Base-by-base conservation (phyloP, 2,329 filamentous ascomycete species). In the Massarina eburnea region DNA sequence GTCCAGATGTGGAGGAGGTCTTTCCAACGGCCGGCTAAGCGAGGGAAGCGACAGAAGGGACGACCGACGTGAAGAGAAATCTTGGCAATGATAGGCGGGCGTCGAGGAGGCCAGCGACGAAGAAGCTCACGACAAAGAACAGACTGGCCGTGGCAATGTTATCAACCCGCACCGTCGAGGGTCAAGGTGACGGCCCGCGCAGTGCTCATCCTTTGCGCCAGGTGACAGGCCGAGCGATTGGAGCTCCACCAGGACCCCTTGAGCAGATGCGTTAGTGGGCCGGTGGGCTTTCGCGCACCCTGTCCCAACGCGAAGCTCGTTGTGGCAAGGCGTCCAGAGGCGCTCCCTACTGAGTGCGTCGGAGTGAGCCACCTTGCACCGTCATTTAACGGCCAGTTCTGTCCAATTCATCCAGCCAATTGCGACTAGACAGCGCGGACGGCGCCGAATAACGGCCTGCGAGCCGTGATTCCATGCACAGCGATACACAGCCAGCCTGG, bases 21-120 rank as follows among this genome's bases (percentile, higher is more conserved):
- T 43, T 46, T 51, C 52, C 61, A 67, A 66, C 61, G 62, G 62
- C 56, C 51, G 45, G 36, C 41, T 55, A 55, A 59, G 57, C 56
- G 51, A 52, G 44, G 53, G 14, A n/a, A 38, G 35, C 5, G 21
- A 37, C 19, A 21, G 34, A 5, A 14, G n/a, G 14, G 10, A 8
- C 14, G n/a, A 44, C 22, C 21, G 22, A 35, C 8, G 19, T 24
- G 15, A 21, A 27, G 14, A 24, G 10, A 38, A n/a, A 15, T 5
- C 5, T 30, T 8, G 12, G 12, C 4, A 14, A 30, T 30, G 24
- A 10, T 7, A 10, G 24, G 24, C 24, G 10, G 24, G 12, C 6
- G 27, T 30, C 27, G 27, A 8, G 19, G 19, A n/a, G 15, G 14
- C 14, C 35, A 24, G 34, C 17, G n/a, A 38, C 35, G 15, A 24